Evolutionary conservation across 1,284 basidiomycete species (phyloP).

Genomic region (Sphaerobolus stellatus): DNA sequence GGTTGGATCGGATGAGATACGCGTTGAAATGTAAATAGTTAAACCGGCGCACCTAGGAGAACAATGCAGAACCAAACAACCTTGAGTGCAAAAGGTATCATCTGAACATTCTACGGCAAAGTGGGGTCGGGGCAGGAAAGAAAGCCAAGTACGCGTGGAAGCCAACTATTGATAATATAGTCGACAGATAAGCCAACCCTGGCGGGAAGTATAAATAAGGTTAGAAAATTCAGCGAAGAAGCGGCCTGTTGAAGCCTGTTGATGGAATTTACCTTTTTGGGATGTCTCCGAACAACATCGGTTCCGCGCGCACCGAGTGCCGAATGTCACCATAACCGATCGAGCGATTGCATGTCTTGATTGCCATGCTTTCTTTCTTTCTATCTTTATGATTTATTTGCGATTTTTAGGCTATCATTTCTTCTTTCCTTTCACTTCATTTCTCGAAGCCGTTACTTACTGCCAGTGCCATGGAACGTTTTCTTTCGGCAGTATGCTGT

Average conservation of each 20-base stretch:
- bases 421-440: neutral
- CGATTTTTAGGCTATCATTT: neutral
- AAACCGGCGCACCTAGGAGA: slow-evolving; percentile 29
- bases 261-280: too few species aligned
- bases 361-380: too few species aligned
- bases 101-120: slow-evolving; percentile 1
- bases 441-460: too few species aligned
- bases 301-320: too few species aligned
- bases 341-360: too few species aligned
- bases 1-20: neutral
- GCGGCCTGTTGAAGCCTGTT: too few species aligned
- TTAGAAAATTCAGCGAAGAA: too few species aligned
- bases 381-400: neutral
- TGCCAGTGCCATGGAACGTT: too few species aligned
- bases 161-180: neutral
- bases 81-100: slow-evolving; percentile 22
- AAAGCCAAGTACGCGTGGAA: neutral
- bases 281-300: too few species aligned
- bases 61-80: slow-evolving; percentile 21
- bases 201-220: too few species aligned
- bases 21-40: neutral
- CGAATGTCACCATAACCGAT: too few species aligned
- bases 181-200: neutral
- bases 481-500: too few species aligned
- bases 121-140: neutral